Base-by-base conservation (phyloP, 2,329 filamentous ascomycete species). In the Cucurbitaria berberidis region DNA sequence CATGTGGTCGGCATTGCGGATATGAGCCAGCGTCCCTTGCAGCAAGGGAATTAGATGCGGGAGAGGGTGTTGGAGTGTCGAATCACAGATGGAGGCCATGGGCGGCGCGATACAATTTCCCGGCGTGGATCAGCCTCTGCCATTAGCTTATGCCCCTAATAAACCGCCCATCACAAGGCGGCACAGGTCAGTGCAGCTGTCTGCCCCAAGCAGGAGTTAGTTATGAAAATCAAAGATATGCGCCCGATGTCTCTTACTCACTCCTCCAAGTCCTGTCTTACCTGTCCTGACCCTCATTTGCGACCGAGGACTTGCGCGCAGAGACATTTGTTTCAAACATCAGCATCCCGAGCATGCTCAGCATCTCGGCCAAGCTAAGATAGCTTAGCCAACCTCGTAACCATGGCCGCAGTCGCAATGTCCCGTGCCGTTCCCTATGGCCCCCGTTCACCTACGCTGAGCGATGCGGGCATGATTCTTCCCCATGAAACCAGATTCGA, bases 401-500 rank as follows among this genome's bases (percentile, higher is more conserved):
- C 53, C 56, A 66, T 67, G 65, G 65, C 59, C 45, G 53, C 62
- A 51, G 56, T 56, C 44, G 57, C 60, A 58, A 50, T 59, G 55
- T 49, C 62, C 55, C 60, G 51, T 50, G 45, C 51, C 57, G 44
- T 52, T 32, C 45, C 45, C 22, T 39, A 55, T 50, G 60, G 56
- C 24, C 64, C 52, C 59, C 63, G 68, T 38, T 96, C 91, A 54
- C 93, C 93, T 41, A 96, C 93, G 2, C 80, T 97, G 67, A 96
- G 91, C 50, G 96, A 96, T 74, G 91, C 92, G 46, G 93, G 96
- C 74, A 93, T 96, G 91, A 96, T 97, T 67, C 80, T 97, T 46
- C 93, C 93, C 89, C 48, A 59, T 59, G 61, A 67, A 35, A 38
- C 56, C 41, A 51, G 57, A 45, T 56, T 59, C 42, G 53, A 62